Base-by-base conservation (phyloP, 345 rosid species). In the Eucalyptus caleyi region DNA sequence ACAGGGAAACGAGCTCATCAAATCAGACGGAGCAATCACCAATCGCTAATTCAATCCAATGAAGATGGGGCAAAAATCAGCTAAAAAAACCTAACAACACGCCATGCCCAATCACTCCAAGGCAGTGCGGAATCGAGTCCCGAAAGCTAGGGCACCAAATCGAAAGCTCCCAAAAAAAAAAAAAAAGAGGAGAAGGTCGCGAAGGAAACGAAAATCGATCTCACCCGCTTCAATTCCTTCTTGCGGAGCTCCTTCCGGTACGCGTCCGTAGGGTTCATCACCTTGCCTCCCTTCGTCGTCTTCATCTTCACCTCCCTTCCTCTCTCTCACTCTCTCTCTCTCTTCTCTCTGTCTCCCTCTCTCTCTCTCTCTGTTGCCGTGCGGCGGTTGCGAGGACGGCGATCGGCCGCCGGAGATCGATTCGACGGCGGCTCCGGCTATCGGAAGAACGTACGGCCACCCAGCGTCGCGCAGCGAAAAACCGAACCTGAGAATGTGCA, bases 231-330 rank as follows among this genome's bases (percentile, higher is more conserved):
- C 86, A 98, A 93, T 91, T 98, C 99, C 90, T 94, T 96, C 94
- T 97, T 98, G 44, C 99, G 99, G 60, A 95, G 94, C 96, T 98
- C 96, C 93, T 98, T 98, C 59, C 99, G 99, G 87, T 96, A 98
- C 54, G 99, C 99, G 87, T 98, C 99, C 86, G 99, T 98, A 90
- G 99, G 99, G 95, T 98, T 98, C 99, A 98, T 97, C 89, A 97
- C 98, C 90, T 98, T 97, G 89, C 99, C 99, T 92, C 99, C 99
- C 90, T 97, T 98, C 34, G 99, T 97, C 89, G 99, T 98, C 99
- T 98, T 98, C 99, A 98, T 97, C 91, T 69, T 69, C 44, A 34
- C 32, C 45, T 19, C 40, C 11, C 69, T 54, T 37, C 50, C 83
- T 12, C 54, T 16, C 56, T 37, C 86, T 24, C 60, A 0, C 62